Evolutionary conservation across 805 yeast species (phyloP).

Genomic region (Cephaloascus albidus): DNA sequence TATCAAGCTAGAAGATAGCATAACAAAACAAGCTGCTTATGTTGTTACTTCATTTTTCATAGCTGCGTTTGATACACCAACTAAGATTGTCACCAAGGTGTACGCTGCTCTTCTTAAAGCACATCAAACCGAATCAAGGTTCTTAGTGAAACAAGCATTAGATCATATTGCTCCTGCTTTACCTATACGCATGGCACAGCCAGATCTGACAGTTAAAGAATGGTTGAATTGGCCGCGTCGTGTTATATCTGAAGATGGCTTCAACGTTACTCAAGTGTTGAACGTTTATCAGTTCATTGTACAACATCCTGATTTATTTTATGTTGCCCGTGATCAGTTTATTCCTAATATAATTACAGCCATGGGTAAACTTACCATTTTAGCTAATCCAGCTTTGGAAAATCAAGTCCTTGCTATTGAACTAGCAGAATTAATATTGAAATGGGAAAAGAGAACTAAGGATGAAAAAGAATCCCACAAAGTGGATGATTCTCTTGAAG

Average conservation of each 20-base stretch:
- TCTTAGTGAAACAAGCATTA: conserved; percentile 76
- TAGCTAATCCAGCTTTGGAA: conserved; percentile 69
- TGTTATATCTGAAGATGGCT: conserved; percentile 83
- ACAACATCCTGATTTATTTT: conserved; percentile 77
- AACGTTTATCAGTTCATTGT: conserved; percentile 85
- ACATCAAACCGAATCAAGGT: conserved; percentile 77
- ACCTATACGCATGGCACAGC: conserved; percentile 50
- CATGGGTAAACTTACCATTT: conserved; percentile 80
- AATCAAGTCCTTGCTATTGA: conserved; percentile 84
- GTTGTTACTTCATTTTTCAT: conserved; percentile 82
- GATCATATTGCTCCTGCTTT: conserved; percentile 85
- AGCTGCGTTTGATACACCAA: conserved; percentile 79
- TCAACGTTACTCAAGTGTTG: conserved; percentile 75
- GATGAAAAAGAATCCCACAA: conserved; percentile 5
- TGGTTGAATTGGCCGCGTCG: conserved; percentile 97
- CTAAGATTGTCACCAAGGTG: conserved; percentile 81
- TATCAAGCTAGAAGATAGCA: conserved; percentile 78
- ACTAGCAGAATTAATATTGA: conserved; percentile 72
- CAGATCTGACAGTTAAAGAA: conserved; percentile 40
- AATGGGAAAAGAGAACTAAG: conserved; percentile 67
- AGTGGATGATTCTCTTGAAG: conserved; percentile 8
- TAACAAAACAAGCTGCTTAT: conserved; percentile 89
- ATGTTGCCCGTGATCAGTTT: conserved; percentile 79
- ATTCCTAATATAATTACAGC: conserved; percentile 84
- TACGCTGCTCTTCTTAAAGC: conserved; percentile 84